Percentiles rank a stretch among this genome's conserved stretches.
phyloP scores from a whole-genome alignment of 306 rosid species.

The Vigna mungo region DNA sequence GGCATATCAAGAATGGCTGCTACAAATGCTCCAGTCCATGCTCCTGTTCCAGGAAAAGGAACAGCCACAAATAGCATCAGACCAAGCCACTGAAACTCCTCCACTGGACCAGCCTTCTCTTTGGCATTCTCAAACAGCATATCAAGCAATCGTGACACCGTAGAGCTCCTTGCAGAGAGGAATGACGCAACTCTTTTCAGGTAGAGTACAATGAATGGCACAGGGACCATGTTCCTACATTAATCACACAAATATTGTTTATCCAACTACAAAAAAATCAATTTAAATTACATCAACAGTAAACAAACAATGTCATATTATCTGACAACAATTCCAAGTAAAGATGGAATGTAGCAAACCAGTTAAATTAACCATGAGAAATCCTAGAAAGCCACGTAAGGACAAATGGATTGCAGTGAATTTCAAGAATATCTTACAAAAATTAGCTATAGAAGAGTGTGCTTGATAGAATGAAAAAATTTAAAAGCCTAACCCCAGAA shows the following conservation, averaged over 20 bases:
- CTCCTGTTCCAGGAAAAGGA: constrained; percentile 98
- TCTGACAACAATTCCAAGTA: constrained; percentile 14
- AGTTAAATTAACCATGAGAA: constrained; percentile 27
- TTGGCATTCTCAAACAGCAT: constrained; percentile 78
- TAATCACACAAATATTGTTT: constrained; percentile 34
- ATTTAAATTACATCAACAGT: constrained; percentile 13
- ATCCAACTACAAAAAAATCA: constrained; percentile 17
- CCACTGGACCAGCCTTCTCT: constrained; percentile 87
- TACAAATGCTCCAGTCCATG: constrained; percentile 91
- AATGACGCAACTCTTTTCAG: constrained; percentile 72
- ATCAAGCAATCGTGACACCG: constrained; percentile 65
- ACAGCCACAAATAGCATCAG: constrained; percentile 95
- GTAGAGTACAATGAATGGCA: constrained; percentile 88
- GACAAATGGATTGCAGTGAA: constrained; percentile 29
- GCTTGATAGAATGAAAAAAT: background rate
- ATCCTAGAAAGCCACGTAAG: constrained; percentile 8
- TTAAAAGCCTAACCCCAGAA: constrained; percentile 70
- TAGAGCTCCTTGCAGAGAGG: constrained; percentile 72
- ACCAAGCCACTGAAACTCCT: constrained; percentile 99
- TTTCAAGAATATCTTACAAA: background rate
- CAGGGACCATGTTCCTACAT: constrained; percentile 93
- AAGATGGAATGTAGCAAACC: constrained; percentile 27
- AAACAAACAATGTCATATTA: background rate
- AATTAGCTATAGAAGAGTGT: constrained; percentile 19
- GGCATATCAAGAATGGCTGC: constrained; percentile 96